Percentiles rank a stretch among this genome's conserved stretches.
phyloP scores from a whole-genome alignment of 352 stramenopile genomes.

The Phytopythium oedochilum region DNA sequence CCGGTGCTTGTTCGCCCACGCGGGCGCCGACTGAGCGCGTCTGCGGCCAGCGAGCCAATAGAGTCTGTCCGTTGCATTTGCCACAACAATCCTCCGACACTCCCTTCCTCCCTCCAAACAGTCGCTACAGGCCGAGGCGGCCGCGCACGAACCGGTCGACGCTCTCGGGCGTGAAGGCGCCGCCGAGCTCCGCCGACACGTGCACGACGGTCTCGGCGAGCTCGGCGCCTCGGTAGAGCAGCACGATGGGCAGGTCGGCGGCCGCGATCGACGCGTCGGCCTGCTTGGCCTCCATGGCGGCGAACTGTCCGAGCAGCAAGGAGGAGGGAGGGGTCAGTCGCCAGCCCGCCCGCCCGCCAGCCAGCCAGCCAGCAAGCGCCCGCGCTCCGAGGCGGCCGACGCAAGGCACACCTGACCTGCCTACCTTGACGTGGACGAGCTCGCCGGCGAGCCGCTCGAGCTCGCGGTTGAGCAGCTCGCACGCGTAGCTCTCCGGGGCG shows the following conservation, averaged over 20 bases:
- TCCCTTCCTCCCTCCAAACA: too few species aligned
- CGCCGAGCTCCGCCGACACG: conserved; percentile 45
- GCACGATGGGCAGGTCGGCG: conserved; percentile 56
- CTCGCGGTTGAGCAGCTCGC: conserved; percentile 59
- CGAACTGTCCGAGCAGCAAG: conserved; percentile 37
- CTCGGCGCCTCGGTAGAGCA: conserved; percentile 50
- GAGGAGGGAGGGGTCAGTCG: background rate
- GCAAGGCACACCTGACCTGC: background rate
- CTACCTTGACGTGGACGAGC: conserved; percentile 60
- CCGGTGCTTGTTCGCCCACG: conserved; percentile 69
- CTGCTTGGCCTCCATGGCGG: conserved; percentile 52
- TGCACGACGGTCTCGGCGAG: conserved; percentile 61
- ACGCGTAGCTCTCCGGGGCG: conserved; percentile 70
- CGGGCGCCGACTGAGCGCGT: background rate
- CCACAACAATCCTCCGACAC: too few species aligned
- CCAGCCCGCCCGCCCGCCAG: too few species aligned
- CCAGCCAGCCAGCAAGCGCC: too few species aligned
- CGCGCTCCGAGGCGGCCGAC: too few species aligned
- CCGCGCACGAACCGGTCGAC: conserved; percentile 32
- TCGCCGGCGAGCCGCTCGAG: conserved; percentile 46
- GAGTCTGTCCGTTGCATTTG: too few species aligned
- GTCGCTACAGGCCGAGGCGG: conserved; percentile 19
- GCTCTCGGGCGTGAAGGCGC: conserved; percentile 58
- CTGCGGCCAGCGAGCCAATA: conserved; percentile 5
- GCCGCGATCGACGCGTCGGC: conserved; percentile 64